Evolutionary conservation across 805 yeast species (phyloP).

Genomic region (Clavispora fructus): DNA sequence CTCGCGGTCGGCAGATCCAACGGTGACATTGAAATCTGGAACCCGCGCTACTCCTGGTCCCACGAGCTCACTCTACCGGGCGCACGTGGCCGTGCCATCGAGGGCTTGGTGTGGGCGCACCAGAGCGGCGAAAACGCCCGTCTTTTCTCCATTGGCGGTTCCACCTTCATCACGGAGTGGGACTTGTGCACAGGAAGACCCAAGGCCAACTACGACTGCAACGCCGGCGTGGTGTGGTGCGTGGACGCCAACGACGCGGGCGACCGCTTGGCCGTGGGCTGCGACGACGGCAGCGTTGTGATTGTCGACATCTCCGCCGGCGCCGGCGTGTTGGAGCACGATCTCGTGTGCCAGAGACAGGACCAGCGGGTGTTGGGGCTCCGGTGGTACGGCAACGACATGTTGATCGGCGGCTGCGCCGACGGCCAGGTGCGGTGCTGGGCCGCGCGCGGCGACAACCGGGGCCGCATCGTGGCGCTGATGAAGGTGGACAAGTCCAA

Average conservation of each 20-base stretch:
- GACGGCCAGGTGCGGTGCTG: constrained; percentile 90
- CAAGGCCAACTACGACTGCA: constrained; percentile 72
- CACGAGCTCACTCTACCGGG: constrained; percentile 73
- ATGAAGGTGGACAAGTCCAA: constrained; percentile 90
- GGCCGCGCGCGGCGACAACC: constrained; percentile 42
- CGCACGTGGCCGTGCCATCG: constrained; percentile 78
- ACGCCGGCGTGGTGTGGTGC: constrained; percentile 93
- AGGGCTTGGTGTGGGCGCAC: constrained; percentile 79
- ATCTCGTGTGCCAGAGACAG: constrained; percentile 71
- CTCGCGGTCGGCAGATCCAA: constrained; percentile 89
- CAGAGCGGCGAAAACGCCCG: constrained; percentile 49
- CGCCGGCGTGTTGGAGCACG: constrained; percentile 74
- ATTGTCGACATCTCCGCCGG: constrained; percentile 84
- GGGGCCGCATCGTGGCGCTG: constrained; percentile 71
- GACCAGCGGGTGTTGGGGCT: constrained; percentile 75
- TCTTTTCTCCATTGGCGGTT: constrained; percentile 90
- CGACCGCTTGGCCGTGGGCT: constrained; percentile 75
- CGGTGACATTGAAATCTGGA: constrained; percentile 96
- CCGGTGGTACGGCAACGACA: constrained; percentile 64
- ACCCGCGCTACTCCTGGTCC: constrained; percentile 76
- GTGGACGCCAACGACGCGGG: constrained; percentile 60
- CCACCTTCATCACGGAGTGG: constrained; percentile 91
- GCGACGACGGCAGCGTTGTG: constrained; percentile 91
- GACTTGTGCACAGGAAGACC: constrained; percentile 71
- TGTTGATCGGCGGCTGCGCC: constrained; percentile 88